phyloP scores from a whole-genome alignment of 768 basidiomycete species.

The Candolleomyces aberdarensis region DNA sequence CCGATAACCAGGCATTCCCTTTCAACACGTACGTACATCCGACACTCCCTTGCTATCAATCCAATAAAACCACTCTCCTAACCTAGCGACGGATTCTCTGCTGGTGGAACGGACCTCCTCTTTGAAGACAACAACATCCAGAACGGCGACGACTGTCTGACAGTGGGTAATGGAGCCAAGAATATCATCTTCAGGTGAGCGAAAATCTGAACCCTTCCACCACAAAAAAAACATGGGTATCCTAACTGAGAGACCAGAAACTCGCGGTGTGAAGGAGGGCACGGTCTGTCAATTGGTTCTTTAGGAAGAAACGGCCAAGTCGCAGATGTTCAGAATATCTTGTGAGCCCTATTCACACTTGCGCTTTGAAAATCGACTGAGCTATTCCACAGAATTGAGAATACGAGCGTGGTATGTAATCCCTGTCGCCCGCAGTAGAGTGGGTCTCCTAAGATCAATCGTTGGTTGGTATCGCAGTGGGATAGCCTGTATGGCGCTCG shows the following conservation, averaged over 20 bases:
- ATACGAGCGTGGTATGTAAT: slow-evolving; percentile 37
- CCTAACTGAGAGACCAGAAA: slow-evolving; percentile 28
- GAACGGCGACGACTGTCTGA: slow-evolving; percentile 63
- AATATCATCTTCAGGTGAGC: slow-evolving; percentile 48
- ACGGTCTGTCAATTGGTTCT: slow-evolving; percentile 59
- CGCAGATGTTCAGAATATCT: slow-evolving; percentile 53
- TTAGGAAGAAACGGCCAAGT: slow-evolving; percentile 42
- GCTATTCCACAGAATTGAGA: slow-evolving; percentile 35
- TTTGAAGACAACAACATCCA: slow-evolving; percentile 57
- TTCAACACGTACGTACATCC: slow-evolving; percentile 51
- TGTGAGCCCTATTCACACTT: slow-evolving; percentile 34
- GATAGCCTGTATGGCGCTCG: slow-evolving; percentile 55
- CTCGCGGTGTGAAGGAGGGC: slow-evolving; percentile 53
- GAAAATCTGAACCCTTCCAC: background rate
- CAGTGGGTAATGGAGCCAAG: slow-evolving; percentile 53
- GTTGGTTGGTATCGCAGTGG: slow-evolving; percentile 28
- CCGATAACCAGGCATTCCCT: slow-evolving; percentile 43
- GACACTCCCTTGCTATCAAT: background rate
- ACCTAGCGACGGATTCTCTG: slow-evolving; percentile 41
- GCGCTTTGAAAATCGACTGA: background rate
- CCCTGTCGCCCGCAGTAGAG: background rate
- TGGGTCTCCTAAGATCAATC: too few species aligned
- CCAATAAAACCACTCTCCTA: background rate
- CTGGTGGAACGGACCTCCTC: slow-evolving; percentile 52
- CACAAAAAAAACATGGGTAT: background rate